Base-by-base conservation (phyloP, 768 basidiomycete genomes). In the Russula compacta region DNA sequence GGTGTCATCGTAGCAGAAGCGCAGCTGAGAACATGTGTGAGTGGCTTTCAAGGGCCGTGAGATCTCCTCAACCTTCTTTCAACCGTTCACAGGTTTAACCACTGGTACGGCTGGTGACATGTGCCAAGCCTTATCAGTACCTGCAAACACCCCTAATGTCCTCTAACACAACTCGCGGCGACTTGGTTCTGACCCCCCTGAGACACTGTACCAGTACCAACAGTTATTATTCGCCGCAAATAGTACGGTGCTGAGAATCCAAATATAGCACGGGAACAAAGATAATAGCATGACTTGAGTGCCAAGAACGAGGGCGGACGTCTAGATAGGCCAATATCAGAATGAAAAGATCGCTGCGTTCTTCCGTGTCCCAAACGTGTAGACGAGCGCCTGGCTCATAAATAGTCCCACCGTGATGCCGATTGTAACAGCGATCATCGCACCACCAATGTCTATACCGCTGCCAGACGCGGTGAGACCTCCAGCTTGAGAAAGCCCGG, bases 361-460 rank as follows among this genome's bases (percentile, higher is more conserved):
- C 74, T 92, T 91, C 60, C 86, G 79, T 10, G 80, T 76, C 7
- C 88, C 91, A 65, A 93, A 92, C 59, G 85, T 85, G 69, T 92
- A 92, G 17, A 93, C 88, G 53, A 92, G 72, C 14, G 88, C 85
- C 69, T 89, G 87, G 67, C 87, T 89, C 79, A 87, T 89, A 73
- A 92, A 92, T 44, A 92, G 71, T 17, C 91, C 89, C 33, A 92
- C 89, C 0, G 89, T 92, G 66, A 93, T 91, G 33, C 91, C 91
- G 59, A 92, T 91, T 0, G 87, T 87, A 38, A 92, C 90, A n/a
- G 85, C 83, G 63, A 89, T 87, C 86, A 91, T 91, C 14, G 89
- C 86, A 36, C 86, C 85, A 61, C 90, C 87, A 56, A 91, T 87
- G 66, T 90, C 90, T 61, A 92, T 87, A 33, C 84, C 85, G 67